These are phyloP conservation scores for Pythium pectinolyticum DNA, from an alignment of 352 stramenopile species.

Conservation along the genomic window DNA sequence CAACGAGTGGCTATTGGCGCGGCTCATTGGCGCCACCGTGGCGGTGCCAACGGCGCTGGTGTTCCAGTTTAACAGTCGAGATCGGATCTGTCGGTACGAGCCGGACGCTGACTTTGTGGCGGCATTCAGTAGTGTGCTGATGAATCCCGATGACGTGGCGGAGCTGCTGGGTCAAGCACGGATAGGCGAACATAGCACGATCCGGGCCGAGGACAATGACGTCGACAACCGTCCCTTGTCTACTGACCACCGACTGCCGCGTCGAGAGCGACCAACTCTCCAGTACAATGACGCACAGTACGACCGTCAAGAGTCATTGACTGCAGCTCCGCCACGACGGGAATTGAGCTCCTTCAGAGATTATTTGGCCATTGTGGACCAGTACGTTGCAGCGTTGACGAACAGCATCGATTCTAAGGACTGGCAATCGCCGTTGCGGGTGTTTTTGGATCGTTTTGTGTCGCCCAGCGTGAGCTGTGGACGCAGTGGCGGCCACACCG, in stretches of 20 bases:
- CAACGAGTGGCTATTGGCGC: conserved; percentile 38
- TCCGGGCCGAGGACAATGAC: conserved; percentile 19
- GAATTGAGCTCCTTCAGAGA: no score
- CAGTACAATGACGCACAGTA: no score
- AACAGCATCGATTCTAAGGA: no score
- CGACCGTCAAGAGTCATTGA: no score
- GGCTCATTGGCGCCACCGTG: conserved; percentile 43
- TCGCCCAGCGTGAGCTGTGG: no score
- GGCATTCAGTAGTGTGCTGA: conserved; percentile 36
- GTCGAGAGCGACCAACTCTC: not conserved
- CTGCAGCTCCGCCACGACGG: no score
- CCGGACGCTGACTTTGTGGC: conserved; percentile 41
- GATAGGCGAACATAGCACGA: conserved; percentile 45
- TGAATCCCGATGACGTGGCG: conserved; percentile 33
- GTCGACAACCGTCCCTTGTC: no score
- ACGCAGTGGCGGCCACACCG: no score
- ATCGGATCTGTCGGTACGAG: conserved; percentile 34
- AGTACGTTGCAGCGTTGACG: no score
- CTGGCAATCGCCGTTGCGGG: no score
- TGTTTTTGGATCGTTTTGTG: no score
- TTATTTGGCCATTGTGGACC: no score
- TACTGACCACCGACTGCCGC: not conserved
- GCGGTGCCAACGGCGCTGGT: conserved; percentile 23
- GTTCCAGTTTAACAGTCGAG: conserved; percentile 41
- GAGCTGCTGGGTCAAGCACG: conserved; percentile 34